Conservation (phyloP, 2,329 filamentous ascomycete species). For the Cytospora paraplurivora region DNA sequence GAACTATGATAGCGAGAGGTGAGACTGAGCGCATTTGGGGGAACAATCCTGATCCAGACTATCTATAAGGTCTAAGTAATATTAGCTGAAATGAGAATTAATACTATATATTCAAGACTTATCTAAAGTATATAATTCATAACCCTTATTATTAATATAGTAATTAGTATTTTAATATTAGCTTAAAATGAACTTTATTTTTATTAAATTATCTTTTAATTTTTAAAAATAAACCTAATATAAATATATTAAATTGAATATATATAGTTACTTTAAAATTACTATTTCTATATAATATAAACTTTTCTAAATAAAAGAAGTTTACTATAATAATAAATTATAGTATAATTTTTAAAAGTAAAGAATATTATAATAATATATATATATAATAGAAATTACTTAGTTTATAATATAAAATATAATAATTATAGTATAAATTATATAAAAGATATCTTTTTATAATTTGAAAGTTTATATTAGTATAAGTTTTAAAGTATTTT, state of each 20-base stretch:
- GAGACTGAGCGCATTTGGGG: constrained; percentile 20
- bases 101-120: neutral
- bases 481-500: neutral
- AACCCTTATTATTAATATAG: neutral
- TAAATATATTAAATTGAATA: neutral
- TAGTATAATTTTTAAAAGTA: neutral
- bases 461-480: neutral
- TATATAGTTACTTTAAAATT: neutral
- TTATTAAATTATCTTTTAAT: neutral
- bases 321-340: neutral
- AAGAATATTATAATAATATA: neutral
- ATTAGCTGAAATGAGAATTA: neutral
- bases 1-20: constrained; percentile 13
- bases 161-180: neutral
- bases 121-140: neutral
- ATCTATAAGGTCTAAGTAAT: neutral
- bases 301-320: neutral
- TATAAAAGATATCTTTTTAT: no score
- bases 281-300: neutral
- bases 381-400: neutral
- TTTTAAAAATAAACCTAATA: neutral
- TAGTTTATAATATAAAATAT: neutral
- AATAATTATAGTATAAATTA: no score
- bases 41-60: constrained; percentile 27
- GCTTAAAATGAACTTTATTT: no score